Evolutionary conservation across 2,329 filamentous ascomycete genomes (phyloP), one percentile per base, ranked within the genome.

Genomic region (Ophidiomyces ophidiicola): DNA sequence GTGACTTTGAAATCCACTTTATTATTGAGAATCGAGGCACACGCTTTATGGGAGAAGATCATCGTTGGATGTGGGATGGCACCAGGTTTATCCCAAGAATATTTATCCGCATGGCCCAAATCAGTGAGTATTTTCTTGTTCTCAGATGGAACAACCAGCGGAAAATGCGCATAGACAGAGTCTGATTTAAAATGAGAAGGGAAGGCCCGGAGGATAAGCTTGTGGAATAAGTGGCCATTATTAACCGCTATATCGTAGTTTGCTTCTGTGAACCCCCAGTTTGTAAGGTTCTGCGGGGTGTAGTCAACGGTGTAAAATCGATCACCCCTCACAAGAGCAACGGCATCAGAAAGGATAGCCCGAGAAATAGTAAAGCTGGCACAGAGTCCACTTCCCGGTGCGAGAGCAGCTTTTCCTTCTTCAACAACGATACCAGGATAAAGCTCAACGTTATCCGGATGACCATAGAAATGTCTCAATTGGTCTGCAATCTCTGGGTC

Each of bases 401-500:
- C 49, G 48, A 58, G 47, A 3, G 51, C 48, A 7, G 51, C 45
- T 39, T 62, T 62, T 8, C 53, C 53, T 44, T 62, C 57, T 44
- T 62, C 59, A n/a, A 54, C 51, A 43, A 81, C 69, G 1, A 82
- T 58, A 4, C 79, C 79, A 0, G 78, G 78, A 50, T 82, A 82
- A 4, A 82, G 62, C 51, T 83, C 79, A 10, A 83, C 74, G 53
- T 71, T 72, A 47, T 80, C 77, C 0, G 76, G 75, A 36, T 76
- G 66, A n/a, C 69, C 67, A 54, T 80, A 80, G 8, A 80, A 60
- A 46, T 72, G 65, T 44, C 71, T 67, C 3, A 80, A 62, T 6
- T 67, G 60, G 19, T 69, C 61, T 2, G 69, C 68, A 24, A 79
- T 69, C 11, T 73, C 65, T 1, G 63, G 60, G 45, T 79, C 64